Conservation (phyloP, 192 early-diverging fungal species). For the Phlyctochytrium arcticum region DNA sequence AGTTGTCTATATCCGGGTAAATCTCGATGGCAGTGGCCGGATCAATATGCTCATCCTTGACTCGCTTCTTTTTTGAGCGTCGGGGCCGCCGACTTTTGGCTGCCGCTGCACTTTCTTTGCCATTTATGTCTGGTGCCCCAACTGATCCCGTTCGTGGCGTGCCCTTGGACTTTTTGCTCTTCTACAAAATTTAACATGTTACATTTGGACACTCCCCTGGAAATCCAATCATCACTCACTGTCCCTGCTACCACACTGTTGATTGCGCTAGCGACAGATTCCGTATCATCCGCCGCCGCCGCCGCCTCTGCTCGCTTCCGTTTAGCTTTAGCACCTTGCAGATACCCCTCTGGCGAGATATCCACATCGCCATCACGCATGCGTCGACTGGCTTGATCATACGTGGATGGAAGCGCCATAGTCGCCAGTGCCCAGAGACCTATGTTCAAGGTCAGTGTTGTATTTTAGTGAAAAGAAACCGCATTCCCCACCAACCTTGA, state of each 20-base stretch:
- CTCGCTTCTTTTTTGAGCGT: neutral
- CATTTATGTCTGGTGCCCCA: neutral
- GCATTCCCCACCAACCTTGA: constrained; percentile 10
- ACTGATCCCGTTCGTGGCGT: neutral
- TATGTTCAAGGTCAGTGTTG: no score
- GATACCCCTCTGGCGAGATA: constrained; percentile 26
- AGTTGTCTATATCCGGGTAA: constrained; percentile 72
- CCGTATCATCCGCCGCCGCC: constrained; percentile 20
- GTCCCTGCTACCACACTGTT: no score
- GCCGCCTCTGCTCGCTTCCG: constrained; percentile 14
- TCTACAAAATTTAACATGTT: neutral
- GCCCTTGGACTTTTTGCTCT: neutral
- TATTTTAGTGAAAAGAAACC: no score
- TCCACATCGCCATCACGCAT: constrained; percentile 2
- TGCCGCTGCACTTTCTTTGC: no score
- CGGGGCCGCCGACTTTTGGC: neutral
- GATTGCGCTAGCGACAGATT: constrained; percentile 10
- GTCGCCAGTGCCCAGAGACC: constrained; percentile 18
- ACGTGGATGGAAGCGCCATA: constrained; percentile 1
- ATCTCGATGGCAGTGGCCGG: constrained; percentile 46
- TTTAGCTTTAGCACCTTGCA: constrained; percentile 17
- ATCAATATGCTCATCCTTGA: constrained; percentile 35
- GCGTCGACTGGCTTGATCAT: constrained; percentile 16
- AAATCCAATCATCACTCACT: no score
- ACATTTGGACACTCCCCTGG: no score